Percentiles rank a stretch among this genome's conserved stretches.
Conservation (phyloP, 768 basidiomycete genomes). For the Mycena kentingensis region DNA sequence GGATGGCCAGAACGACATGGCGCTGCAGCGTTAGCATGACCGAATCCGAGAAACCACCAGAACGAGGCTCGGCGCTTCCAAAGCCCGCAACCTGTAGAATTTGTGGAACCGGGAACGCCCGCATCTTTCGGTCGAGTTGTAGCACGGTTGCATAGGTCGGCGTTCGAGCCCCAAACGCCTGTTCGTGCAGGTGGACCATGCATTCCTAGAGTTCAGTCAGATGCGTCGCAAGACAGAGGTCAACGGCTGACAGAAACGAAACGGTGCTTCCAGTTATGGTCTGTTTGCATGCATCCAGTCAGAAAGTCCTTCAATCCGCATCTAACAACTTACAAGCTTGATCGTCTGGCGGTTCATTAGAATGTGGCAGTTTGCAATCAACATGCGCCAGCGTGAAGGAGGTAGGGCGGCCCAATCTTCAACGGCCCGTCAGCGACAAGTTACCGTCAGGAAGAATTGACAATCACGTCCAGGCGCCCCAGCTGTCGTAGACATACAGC, state of each 20-base stretch:
- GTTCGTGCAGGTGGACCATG: constrained; percentile 69
- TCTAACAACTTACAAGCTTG: constrained; percentile 52
- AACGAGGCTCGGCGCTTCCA: constrained; percentile 53
- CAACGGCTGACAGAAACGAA: constrained; percentile 43
- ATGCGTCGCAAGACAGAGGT: background rate
- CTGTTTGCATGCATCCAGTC: constrained; percentile 33
- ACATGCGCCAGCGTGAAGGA: constrained; percentile 68
- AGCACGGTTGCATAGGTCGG: constrained; percentile 68
- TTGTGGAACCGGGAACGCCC: constrained; percentile 67
- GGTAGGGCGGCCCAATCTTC: constrained; percentile 70
- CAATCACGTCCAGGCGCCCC: background rate
- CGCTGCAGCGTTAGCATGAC: constrained; percentile 60
- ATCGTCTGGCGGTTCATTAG: constrained; percentile 52
- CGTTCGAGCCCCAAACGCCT: constrained; percentile 70
- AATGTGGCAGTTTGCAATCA: constrained; percentile 63
- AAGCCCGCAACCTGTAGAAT: constrained; percentile 70
- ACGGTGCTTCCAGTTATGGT: constrained; percentile 70
- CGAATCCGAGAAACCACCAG: constrained; percentile 48
- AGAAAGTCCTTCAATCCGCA: constrained; percentile 1
- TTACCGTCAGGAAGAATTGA: background rate
- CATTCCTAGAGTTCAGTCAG: constrained; percentile 45
- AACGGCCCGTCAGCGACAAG: constrained; percentile 55
- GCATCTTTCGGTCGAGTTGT: constrained; percentile 67
- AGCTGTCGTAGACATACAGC: constrained; percentile 3
- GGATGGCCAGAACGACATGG: constrained; percentile 67